Percentiles rank a stretch among this genome's conserved stretches.
phyloP scores from a whole-genome alignment of 2,329 filamentous ascomycete species.

The Paecilomyces variotii region DNA sequence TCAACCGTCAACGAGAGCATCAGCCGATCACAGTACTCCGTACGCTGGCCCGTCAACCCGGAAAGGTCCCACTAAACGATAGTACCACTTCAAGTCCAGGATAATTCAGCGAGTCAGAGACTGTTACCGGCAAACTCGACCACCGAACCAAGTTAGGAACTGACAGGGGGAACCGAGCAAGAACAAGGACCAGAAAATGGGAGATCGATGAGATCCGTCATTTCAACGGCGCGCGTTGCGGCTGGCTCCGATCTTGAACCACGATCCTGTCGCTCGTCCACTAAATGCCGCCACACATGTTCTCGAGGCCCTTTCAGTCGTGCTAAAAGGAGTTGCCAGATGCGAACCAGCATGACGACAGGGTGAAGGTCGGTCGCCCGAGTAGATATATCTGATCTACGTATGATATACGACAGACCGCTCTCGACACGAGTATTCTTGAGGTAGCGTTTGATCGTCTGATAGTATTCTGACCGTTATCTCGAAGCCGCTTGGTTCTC shows the following conservation, averaged over 20 bases:
- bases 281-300: not conserved
- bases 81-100: not conserved
- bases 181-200: not conserved
- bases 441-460: not conserved
- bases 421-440: not conserved
- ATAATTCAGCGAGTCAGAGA: not conserved
- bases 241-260: not conserved
- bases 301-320: not conserved
- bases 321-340: not conserved
- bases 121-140: not conserved
- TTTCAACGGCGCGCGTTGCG: not conserved
- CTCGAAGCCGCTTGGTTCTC: not conserved
- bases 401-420: not conserved
- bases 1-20: not conserved
- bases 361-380: not conserved
- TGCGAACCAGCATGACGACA: not conserved
- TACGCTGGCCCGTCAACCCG: not conserved
- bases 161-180: not conserved
- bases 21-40: not conserved
- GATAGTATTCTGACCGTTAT: not conserved
- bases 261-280: not conserved
- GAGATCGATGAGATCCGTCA: constrained; percentile 1
- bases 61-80: not conserved
- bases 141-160: not conserved
- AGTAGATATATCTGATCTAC: not conserved